Evolutionary conservation across 805 yeast species (phyloP).

Genomic region (Saturnispora dispora): DNA sequence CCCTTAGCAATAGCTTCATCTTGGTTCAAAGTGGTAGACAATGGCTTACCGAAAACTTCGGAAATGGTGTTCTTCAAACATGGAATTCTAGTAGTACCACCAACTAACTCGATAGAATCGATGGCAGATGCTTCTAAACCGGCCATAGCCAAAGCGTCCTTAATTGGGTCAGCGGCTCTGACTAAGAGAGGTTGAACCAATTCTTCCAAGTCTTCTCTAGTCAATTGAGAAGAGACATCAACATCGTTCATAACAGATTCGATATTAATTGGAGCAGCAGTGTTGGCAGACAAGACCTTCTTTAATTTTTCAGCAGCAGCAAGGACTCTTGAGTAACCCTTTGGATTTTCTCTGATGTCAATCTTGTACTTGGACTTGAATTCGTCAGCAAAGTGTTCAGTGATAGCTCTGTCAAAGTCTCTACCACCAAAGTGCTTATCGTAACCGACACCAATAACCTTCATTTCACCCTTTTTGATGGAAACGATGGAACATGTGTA

Average conservation of each 20-base stretch:
- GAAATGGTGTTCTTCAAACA: slow-evolving; percentile 72
- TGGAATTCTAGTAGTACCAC: slow-evolving; percentile 99
- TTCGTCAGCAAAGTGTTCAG: slow-evolving; percentile 90
- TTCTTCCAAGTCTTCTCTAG: slow-evolving; percentile 90
- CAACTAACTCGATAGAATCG: slow-evolving; percentile 90
- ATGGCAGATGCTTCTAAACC: slow-evolving; percentile 62
- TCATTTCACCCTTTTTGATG: slow-evolving; percentile 93
- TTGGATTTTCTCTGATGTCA: slow-evolving; percentile 82
- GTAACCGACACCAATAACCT: slow-evolving; percentile 82
- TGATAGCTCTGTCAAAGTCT: slow-evolving; percentile 87
- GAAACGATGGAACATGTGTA: slow-evolving; percentile 85
- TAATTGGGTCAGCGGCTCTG: slow-evolving; percentile 69
- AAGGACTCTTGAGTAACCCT: slow-evolving; percentile 89
- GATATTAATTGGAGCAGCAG: slow-evolving; percentile 86
- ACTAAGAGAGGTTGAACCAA: slow-evolving; percentile 73
- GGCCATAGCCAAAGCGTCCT: slow-evolving; percentile 74
- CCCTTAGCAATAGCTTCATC: slow-evolving; percentile 99
- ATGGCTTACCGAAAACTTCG: slow-evolving; percentile 72
- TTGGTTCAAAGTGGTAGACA: slow-evolving; percentile 94
- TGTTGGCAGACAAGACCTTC: slow-evolving; percentile 94
- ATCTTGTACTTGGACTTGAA: slow-evolving; percentile 88
- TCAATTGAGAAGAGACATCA: slow-evolving; percentile 82
- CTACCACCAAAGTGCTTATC: slow-evolving; percentile 99
- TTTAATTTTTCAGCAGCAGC: slow-evolving; percentile 88
- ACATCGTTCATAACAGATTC: slow-evolving; percentile 97